These are phyloP conservation scores for Teratosphaeria zuluensis DNA, from an alignment of 2,329 filamentous ascomycete species.

Conservation along the genomic window DNA sequence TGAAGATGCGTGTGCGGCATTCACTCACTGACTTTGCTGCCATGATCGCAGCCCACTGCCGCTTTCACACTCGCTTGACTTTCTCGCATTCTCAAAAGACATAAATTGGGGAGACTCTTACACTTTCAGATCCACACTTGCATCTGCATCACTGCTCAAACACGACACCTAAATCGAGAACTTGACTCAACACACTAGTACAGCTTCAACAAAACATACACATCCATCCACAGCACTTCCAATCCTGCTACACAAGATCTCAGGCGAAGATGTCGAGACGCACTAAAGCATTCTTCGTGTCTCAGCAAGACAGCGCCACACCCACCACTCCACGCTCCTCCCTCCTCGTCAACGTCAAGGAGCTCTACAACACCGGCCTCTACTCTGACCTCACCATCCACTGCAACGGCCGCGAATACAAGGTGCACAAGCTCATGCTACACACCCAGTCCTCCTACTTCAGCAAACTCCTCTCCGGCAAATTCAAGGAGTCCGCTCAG, in stretches of 20 bases:
- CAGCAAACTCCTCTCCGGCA: conserved; percentile 26
- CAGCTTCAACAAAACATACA: too few relatives aligned
- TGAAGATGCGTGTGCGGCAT: not conserved
- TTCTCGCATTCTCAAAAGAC: not conserved
- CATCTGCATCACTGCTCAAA: not conserved
- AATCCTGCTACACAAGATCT: too few relatives aligned
- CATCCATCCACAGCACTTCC: too few relatives aligned
- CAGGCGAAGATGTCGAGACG: too few relatives aligned
- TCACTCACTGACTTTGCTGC: not conserved
- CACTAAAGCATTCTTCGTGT: too few relatives aligned
- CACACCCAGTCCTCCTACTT: conserved; percentile 34
- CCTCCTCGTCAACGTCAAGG: not conserved
- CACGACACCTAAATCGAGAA: not conserved
- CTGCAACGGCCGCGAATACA: conserved; percentile 30
- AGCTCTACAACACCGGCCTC: conserved; percentile 1
- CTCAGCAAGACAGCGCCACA: too few relatives aligned
- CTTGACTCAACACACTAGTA: too few relatives aligned
- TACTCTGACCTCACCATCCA: conserved; percentile 36
- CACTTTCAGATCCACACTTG: not conserved
- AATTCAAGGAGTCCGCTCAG: conserved; percentile 10
- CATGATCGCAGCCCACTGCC: not conserved
- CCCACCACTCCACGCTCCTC: not conserved
- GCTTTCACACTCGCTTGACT: not conserved
- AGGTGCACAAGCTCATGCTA: conserved; percentile 33
- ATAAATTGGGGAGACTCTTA: not conserved